Conservation (phyloP, 257 asterid genomes). For the Przewalskia tangutica region DNA sequence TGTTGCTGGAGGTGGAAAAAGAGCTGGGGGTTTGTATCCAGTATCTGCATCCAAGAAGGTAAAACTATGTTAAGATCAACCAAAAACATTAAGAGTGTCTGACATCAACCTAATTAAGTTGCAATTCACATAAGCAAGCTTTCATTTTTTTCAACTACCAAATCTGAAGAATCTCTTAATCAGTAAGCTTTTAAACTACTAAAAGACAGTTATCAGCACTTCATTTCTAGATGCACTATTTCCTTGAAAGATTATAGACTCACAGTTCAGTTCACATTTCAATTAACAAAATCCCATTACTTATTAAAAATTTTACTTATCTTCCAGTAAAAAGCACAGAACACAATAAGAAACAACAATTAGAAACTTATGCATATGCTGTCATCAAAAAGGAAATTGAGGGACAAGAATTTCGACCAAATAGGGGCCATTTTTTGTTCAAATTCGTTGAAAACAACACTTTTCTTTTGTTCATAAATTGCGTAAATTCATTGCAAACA, state of each 20-base stretch:
- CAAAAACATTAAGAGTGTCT: neutral
- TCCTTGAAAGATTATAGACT: neutral
- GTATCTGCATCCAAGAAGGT: conserved; percentile 48
- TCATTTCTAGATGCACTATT: neutral
- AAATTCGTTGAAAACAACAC: neutral
- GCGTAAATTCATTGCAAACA: neutral
- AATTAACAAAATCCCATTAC: neutral
- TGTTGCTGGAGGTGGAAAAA: conserved; percentile 94
- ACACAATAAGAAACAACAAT: neutral
- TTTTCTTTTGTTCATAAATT: neutral
- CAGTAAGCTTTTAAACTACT: neutral
- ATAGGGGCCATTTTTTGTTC: neutral
- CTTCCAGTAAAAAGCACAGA: neutral
- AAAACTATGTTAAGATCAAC: neutral
- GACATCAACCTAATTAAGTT: neutral
- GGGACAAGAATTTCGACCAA: neutral
- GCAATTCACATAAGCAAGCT: neutral
- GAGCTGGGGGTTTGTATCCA: conserved; percentile 83
- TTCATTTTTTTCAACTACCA: neutral
- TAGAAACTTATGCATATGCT: neutral
- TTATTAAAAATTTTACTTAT: neutral
- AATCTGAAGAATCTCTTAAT: neutral
- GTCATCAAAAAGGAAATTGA: neutral
- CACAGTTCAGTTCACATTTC: neutral
- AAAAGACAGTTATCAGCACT: neutral